Percentiles rank a stretch among this genome's conserved stretches.
phyloP scores from a whole-genome alignment of 2,329 filamentous ascomycete genomes.

The Tolypocladium tropicale region DNA sequence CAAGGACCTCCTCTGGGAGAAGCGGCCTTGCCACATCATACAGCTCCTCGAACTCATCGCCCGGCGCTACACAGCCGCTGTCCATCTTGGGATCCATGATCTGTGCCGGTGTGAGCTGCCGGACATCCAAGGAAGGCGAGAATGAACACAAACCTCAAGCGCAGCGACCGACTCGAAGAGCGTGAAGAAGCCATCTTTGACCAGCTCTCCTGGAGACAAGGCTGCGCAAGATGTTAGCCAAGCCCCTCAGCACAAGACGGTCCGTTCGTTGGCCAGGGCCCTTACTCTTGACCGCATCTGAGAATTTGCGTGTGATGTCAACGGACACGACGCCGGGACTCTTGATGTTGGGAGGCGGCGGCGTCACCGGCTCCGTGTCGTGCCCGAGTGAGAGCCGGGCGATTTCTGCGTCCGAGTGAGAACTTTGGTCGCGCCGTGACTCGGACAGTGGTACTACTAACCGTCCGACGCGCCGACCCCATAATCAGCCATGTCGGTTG shows the following conservation, averaged over 20 bases:
- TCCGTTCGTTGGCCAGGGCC: neutral
- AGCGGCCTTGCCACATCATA: slow-evolving; percentile 64
- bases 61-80: slow-evolving; percentile 70
- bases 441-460: slow-evolving; percentile 7
- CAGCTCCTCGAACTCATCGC: slow-evolving; percentile 72
- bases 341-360: slow-evolving; percentile 29
- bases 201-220: slow-evolving; percentile 66
- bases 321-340: slow-evolving; percentile 41
- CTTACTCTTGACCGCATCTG: slow-evolving; percentile 41
- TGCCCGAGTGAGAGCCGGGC: slow-evolving; percentile 29
- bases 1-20: slow-evolving; percentile 70
- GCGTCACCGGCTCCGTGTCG: slow-evolving; percentile 16
- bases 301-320: slow-evolving; percentile 50
- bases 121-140: no score
- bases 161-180: slow-evolving; percentile 90
- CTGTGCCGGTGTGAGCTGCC: slow-evolving; percentile 33
- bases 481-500: slow-evolving; percentile 22
- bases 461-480: slow-evolving; percentile 24
- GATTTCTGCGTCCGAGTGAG: slow-evolving; percentile 25
- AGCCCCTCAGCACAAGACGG: neutral
- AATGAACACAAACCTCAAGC: slow-evolving; percentile 47
- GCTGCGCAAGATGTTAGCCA: slow-evolving; percentile 37
- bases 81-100: slow-evolving; percentile 99
- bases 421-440: slow-evolving; percentile 3
- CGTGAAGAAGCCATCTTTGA: slow-evolving; percentile 92